phyloP scores from a whole-genome alignment of 805 yeast genomes.

The Monosporozyma yasuniensis region DNA sequence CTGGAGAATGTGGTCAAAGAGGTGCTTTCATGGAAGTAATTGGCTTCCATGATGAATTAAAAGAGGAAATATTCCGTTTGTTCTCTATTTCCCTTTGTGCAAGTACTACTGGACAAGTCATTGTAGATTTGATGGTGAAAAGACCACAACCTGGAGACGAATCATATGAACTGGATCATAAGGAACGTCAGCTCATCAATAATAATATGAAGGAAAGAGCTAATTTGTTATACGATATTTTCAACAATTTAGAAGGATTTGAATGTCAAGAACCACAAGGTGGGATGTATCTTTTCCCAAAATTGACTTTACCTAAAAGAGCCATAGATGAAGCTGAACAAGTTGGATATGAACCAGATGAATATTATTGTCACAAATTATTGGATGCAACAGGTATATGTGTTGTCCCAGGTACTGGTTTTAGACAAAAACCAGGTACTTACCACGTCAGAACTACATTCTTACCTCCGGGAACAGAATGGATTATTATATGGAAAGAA shows the following conservation, averaged over 20 bases:
- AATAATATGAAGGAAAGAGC: conserved; percentile 58
- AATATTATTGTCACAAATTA: conserved; percentile 75
- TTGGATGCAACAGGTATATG: conserved; percentile 88
- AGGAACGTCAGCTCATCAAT: conserved; percentile 55
- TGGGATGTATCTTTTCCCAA: conserved; percentile 95
- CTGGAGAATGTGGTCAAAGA: conserved; percentile 98
- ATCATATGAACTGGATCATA: conserved; percentile 55
- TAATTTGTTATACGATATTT: conserved; percentile 55
- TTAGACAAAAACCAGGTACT: conserved; percentile 85
- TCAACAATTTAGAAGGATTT: conserved; percentile 69
- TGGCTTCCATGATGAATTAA: conserved; percentile 64
- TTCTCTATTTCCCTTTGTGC: conserved; percentile 92
- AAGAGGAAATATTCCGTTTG: conserved; percentile 64
- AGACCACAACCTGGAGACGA: conserved; percentile 80
- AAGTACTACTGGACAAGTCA: conserved; percentile 87
- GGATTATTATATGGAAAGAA: conserved; percentile 67
- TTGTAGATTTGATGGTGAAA: conserved; percentile 83
- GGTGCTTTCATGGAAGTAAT: conserved; percentile 96
- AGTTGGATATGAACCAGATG: conserved; percentile 59
- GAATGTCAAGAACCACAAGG: conserved; percentile 85
- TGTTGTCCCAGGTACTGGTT: conserved; percentile 95
- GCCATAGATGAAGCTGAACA: conserved; percentile 53
- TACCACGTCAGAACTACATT: conserved; percentile 93
- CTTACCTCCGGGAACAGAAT: conserved; percentile 89
- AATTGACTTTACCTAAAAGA: conserved; percentile 52